Base-by-base conservation (phyloP, 2,329 filamentous ascomycete genomes). In the Aspergillus sp. region DNA sequence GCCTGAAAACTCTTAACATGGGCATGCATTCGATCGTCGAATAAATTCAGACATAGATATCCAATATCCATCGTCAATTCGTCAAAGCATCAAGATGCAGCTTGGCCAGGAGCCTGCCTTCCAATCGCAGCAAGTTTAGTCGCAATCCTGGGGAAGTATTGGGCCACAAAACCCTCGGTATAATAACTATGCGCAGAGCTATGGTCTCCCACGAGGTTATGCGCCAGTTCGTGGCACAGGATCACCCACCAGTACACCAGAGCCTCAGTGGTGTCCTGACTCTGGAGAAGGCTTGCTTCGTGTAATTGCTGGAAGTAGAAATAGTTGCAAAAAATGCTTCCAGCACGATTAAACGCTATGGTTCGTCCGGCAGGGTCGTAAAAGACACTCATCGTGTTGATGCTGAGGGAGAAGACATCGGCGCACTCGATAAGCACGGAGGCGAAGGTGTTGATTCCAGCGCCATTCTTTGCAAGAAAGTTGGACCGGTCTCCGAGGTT, bases 271-370 rank as follows among this genome's bases (percentile, higher is more conserved):
- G 74, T 82, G 13, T 73, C 79, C 43, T 62, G 65, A 51, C 57
- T 63, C 19, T 61, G 55, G 17, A 66, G 62, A 43, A 82, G 66
- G 53, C 74, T 67, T 12, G 71, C 60, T 41, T 81, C 74, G 61
- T 97, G 91, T 27, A 96, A 70, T 60, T 91, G 83, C 51, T 85
- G 70, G 66, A 90, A 97, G 74, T 88, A 95, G 15, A 88, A 79
- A 54, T 95, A 79, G 63, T 98, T 98, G 75, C 90, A 96, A 73
- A 97, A 98, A 25, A 98, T 80, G 59, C 85, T 88, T 33, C 91
- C 90, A 35, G 78, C 81, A 7, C 81, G 80, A 65, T 98, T 98
- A 76, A 98, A 98, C 0, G 91, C 93, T 53, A 98, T 95, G 0
- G 89, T 90, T 48, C 80, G 81, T 4, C 89, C 87, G 3, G 73